Conservation (phyloP, 176 grass and related monocot species). For the Juncus effusus region DNA sequence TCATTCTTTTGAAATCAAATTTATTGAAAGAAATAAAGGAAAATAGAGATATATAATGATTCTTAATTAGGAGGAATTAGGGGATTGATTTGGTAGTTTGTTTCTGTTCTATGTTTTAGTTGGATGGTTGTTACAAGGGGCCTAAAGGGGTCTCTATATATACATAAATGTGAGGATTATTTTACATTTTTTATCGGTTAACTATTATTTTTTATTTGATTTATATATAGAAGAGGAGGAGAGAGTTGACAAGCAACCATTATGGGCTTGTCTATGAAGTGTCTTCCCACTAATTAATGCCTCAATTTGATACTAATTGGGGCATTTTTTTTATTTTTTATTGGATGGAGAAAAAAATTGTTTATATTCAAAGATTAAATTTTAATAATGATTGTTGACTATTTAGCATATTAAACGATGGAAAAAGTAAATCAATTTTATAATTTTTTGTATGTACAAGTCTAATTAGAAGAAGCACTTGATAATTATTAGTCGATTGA, state of each 20-base stretch:
- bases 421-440: too few relatives aligned
- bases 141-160: conserved; percentile 19
- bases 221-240: background rate
- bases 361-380: too few relatives aligned
- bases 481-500: too few relatives aligned
- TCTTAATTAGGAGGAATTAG: background rate
- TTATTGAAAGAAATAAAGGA: background rate
- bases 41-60: background rate
- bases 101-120: background rate
- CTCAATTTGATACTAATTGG: conserved; percentile 8
- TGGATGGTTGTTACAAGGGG: background rate
- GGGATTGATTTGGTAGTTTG: background rate
- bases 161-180: background rate
- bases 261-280: conserved; percentile 20
- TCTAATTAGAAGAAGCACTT: too few relatives aligned
- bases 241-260: conserved; percentile 21
- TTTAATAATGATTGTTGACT: too few relatives aligned
- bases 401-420: too few relatives aligned
- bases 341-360: too few relatives aligned
- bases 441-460: too few relatives aligned
- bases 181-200: too few relatives aligned
- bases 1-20: conserved; percentile 17
- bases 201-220: too few relatives aligned
- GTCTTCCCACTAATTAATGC: conserved; percentile 10
- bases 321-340: background rate